These are phyloP conservation scores for Kalmusia sp. DNA, from an alignment of 2,329 filamentous ascomycete species.

Conservation along the genomic window DNA sequence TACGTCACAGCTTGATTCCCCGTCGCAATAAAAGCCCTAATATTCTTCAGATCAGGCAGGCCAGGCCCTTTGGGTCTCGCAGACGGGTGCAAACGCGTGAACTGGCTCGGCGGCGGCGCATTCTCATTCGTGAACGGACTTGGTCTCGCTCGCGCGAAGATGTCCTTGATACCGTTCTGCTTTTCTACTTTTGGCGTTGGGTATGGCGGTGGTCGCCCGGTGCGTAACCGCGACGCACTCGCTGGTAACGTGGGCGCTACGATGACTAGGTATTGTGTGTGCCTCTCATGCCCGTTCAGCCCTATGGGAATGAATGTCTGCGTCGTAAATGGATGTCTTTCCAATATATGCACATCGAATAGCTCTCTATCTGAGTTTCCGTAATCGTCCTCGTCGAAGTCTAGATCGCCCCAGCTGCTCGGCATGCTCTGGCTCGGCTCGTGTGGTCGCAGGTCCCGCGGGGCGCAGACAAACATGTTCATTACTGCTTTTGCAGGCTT, in stretches of 20 bases:
- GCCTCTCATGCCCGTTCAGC: constrained; percentile 54
- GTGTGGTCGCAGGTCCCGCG: constrained; percentile 61
- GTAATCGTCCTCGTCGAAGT: constrained; percentile 41
- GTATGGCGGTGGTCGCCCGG: constrained; percentile 49
- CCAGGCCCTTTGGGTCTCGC: constrained; percentile 58
- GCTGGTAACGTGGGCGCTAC: constrained; percentile 79
- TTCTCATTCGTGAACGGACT: constrained; percentile 60
- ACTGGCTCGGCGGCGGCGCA: constrained; percentile 41
- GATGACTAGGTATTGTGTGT: constrained; percentile 77
- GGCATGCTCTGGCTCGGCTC: constrained; percentile 45
- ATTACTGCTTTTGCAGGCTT: constrained; percentile 68
- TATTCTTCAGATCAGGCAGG: constrained; percentile 72
- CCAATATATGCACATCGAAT: constrained; percentile 77
- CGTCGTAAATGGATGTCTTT: constrained; percentile 91
- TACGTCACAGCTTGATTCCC: constrained; percentile 89
- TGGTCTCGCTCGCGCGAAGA: constrained; percentile 51
- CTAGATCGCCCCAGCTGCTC: constrained; percentile 41
- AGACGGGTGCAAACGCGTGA: constrained; percentile 37
- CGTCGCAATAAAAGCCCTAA: constrained; percentile 80
- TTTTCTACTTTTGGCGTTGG: constrained; percentile 45
- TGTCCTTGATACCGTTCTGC: constrained; percentile 42
- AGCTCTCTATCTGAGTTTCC: constrained; percentile 37
- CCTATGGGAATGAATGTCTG: constrained; percentile 90
- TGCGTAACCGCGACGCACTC: constrained; percentile 35
- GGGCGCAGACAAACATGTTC: constrained; percentile 89